Evolutionary conservation across 1,284 basidiomycete genomes (phyloP).

Genomic region (Clitocybe nebularis): DNA sequence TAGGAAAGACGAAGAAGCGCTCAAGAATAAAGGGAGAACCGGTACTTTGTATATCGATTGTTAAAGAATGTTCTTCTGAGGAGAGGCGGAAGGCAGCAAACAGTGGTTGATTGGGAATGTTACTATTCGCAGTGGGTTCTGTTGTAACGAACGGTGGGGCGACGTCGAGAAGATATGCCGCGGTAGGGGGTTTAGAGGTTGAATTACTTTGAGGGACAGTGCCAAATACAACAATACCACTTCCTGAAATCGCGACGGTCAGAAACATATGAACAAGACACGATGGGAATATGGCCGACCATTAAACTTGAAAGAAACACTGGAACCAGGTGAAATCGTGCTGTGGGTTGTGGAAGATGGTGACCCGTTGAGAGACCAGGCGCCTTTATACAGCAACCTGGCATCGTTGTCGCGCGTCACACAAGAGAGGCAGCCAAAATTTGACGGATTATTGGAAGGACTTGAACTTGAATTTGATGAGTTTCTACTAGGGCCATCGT

Average conservation of each 20-base stretch:
- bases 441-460: not conserved
- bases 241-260: conserved; percentile 29
- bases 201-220: conserved; percentile 35
- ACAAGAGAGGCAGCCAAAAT: conserved; percentile 19
- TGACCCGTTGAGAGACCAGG: conserved; percentile 29
- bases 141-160: conserved; percentile 27
- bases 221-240: conserved; percentile 39
- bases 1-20: conserved; percentile 32
- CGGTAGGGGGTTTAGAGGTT: conserved; percentile 31
- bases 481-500: not conserved
- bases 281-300: conserved; percentile 22
- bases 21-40: conserved; percentile 35
- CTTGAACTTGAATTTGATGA: not conserved
- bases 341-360: conserved; percentile 28
- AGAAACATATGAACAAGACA: not conserved
- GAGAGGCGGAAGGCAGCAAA: conserved; percentile 31
- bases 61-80: conserved; percentile 29
- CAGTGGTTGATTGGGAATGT: conserved; percentile 38
- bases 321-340: conserved; percentile 26
- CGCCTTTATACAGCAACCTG: conserved; percentile 29
- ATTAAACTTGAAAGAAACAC: conserved; percentile 33
- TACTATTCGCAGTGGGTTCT: conserved; percentile 28
- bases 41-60: conserved; percentile 32
- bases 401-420: conserved; percentile 30
- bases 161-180: conserved; percentile 36